Percentiles rank a stretch among this genome's conserved stretches.
phyloP scores from a whole-genome alignment of 306 rosid species.

The Corylus americana region DNA sequence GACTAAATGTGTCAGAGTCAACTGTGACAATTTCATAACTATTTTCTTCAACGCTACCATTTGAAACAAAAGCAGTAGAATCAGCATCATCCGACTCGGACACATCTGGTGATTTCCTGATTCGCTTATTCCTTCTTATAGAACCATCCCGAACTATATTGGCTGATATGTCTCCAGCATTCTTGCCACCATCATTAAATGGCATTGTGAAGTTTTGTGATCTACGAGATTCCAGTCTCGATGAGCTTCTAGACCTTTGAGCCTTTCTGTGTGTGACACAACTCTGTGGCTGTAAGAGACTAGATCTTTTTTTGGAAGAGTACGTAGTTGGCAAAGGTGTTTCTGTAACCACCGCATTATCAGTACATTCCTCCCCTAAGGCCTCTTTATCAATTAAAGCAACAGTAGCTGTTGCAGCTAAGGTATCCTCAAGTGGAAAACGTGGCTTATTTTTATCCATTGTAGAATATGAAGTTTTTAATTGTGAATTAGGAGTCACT shows the following conservation, averaged over 20 bases:
- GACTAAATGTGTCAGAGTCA: constrained; percentile 71
- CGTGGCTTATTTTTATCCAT: constrained; percentile 46
- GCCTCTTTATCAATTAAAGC: constrained; percentile 44
- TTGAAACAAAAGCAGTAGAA: constrained; percentile 53
- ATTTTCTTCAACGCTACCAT: constrained; percentile 69
- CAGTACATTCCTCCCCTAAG: constrained; percentile 45
- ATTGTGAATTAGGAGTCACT: constrained; percentile 33
- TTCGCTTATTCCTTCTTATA: constrained; percentile 46
- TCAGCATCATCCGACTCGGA: constrained; percentile 62
- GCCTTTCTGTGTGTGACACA: constrained; percentile 38
- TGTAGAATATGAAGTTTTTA: constrained; percentile 41
- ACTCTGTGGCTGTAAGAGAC: constrained; percentile 44
- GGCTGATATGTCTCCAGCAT: constrained; percentile 34
- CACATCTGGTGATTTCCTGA: constrained; percentile 60
- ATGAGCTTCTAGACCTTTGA: constrained; percentile 69
- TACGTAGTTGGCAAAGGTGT: constrained; percentile 47
- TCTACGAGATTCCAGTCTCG: constrained; percentile 49
- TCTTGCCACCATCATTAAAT: constrained; percentile 40
- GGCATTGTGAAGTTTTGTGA: constrained; percentile 39
- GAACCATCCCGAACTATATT: constrained; percentile 44
- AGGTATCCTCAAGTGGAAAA: constrained; percentile 46
- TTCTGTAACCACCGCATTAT: constrained; percentile 37
- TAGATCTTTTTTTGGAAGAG: constrained; percentile 65
- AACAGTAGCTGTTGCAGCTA: constrained; percentile 43
- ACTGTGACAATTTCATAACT: constrained; percentile 68